Percentiles rank a stretch among this genome's conserved stretches.
These are phyloP conservation scores for Coniella lustricola DNA, from an alignment of 2,329 filamentous ascomycete genomes.

Conservation along the genomic window DNA sequence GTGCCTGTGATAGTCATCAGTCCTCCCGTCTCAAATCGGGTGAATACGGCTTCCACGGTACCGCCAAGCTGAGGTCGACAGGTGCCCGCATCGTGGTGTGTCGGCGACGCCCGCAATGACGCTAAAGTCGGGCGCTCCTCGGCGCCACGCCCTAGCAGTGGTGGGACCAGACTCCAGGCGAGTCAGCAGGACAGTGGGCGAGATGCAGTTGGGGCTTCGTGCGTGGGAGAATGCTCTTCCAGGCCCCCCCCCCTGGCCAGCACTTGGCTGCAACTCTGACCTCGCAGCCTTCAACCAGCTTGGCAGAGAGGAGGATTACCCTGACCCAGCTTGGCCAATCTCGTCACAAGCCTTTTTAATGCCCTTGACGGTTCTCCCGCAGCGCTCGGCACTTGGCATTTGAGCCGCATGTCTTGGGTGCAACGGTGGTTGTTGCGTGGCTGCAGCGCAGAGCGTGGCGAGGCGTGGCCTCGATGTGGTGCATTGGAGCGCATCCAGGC, in stretches of 20 bases:
- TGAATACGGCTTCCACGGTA: neutral
- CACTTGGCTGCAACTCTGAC: neutral
- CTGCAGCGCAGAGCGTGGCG: neutral
- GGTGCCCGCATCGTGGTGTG: conserved; percentile 4
- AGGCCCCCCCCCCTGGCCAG: neutral
- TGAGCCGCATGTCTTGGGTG: conserved; percentile 8
- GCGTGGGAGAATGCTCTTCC: conserved; percentile 7
- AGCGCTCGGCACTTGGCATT: too few relatives aligned
- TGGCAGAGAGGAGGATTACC: neutral
- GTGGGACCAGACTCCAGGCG: conserved; percentile 9
- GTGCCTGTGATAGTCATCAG: too few relatives aligned
- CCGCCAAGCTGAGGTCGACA: conserved; percentile 15
- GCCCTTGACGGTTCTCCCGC: neutral
- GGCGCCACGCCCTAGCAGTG: conserved; percentile 8
- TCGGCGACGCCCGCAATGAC: conserved; percentile 4
- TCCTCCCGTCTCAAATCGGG: too few relatives aligned
- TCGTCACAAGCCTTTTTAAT: neutral
- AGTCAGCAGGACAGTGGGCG: conserved; percentile 10
- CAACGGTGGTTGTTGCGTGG: neutral
- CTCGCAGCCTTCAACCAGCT: neutral
- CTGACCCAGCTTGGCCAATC: neutral
- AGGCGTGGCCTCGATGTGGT: neutral
- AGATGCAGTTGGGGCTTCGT: neutral
- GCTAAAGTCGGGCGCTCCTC: conserved; percentile 13
- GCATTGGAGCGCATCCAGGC: neutral